Evolutionary conservation across 192 early-diverging fungal species (phyloP), one percentile per base, ranked within the genome.

Genomic region (Coemansia sp.): DNA sequence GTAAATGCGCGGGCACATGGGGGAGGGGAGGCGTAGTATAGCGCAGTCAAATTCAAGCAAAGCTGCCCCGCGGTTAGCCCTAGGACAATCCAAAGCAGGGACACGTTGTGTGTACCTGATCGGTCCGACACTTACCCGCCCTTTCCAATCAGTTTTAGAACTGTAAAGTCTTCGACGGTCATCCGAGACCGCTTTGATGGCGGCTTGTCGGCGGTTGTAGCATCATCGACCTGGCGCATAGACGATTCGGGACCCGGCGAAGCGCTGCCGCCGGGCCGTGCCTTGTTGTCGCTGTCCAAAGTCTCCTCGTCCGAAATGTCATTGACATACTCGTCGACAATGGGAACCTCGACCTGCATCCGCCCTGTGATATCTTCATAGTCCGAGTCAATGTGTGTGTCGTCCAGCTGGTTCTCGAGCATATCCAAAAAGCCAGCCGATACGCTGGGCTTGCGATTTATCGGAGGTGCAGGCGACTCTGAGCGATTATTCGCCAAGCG

Each of bases 71-170:
- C 22, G 19, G 38, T 0, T 19, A 7, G 28, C 19, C 6, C 16
- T 44, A 7, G n/a, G 2, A 19, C 42, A 21, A 44, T 7, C 19
- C 3, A 44, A 44, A 35, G 21, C 7, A 31, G 25, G 24, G 42
- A 45, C 33, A 44, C 1, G 14, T 27, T 21, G 24, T 25, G 29
- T 54, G 52, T 28, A 43, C 30, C 19, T 25, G 31, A 58, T 46
- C 44, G 55, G 40, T 28, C 24, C 29, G 9, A 22, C 33, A 60
- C 69, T 52, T 65, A 71, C 65, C 77, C 88, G 22, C 88, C 88
- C 58, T 87, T 84, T 12, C 88, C 88, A 70, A 90, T 86, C 32
- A 87, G 77, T 48, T 64, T 65, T 8, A 88, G 68, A 6, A 86
- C 69, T 38, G 73, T 57, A 73, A 90, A 90, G 64, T 88, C 83